Conservation (phyloP, 371 early-diverging fungal species). For the Mortierella polycephala region DNA sequence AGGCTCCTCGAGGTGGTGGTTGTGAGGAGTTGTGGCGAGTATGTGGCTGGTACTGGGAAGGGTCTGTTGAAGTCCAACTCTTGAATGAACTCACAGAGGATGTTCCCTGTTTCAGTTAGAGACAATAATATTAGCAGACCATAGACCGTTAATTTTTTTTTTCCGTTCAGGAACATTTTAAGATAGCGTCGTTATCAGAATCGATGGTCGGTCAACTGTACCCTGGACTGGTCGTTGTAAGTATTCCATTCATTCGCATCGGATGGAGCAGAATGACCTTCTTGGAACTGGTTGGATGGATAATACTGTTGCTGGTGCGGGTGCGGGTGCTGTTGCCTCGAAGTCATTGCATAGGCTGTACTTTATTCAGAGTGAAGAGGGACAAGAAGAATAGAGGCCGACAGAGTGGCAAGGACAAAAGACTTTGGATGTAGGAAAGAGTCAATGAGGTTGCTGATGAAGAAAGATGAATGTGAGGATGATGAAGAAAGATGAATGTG, state of each 20-base stretch:
- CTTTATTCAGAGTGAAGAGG: not conserved
- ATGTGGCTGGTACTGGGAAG: constrained; percentile 2
- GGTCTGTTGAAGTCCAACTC: constrained; percentile 35
- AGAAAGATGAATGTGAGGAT: no score
- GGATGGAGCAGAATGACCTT: constrained; percentile 14
- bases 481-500: no score
- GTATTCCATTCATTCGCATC: constrained; percentile 33
- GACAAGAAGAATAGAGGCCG: not conserved
- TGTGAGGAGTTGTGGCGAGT: not conserved
- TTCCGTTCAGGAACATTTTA: no score
- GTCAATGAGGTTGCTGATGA: no score
- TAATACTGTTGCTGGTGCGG: constrained; percentile 22
- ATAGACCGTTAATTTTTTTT: not conserved
- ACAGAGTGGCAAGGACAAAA: no score
- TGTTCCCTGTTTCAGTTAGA: constrained; percentile 19
- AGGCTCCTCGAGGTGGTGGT: not conserved
- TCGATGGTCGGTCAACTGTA: not conserved
- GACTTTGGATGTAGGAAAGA: no score
- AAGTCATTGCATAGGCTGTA: constrained; percentile 4
- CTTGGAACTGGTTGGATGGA: constrained; percentile 27
- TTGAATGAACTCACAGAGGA: constrained; percentile 31
- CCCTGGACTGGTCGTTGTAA: constrained; percentile 23
- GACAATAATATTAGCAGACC: not conserved
- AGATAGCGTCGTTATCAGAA: no score
- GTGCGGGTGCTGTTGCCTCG: constrained; percentile 16